Evolutionary conservation across 495 filamentous ascomycete genomes (phyloP), one percentile per base, ranked within the genome.

Genomic region (Amphirosellinia nigrospora): DNA sequence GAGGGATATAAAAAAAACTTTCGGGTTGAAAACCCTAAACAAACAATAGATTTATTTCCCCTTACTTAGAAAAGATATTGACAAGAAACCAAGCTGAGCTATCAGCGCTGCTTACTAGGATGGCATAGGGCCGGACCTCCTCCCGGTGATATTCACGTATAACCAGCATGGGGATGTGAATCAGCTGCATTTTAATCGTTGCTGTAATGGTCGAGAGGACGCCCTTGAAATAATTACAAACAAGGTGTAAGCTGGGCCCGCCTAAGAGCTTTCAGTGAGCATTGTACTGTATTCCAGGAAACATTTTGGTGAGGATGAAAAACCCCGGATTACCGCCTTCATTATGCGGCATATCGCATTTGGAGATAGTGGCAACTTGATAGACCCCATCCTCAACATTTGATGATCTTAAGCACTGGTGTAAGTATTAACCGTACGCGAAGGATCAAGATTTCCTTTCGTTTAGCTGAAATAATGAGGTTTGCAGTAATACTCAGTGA

Each of bases 81-180:
- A 58, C 4, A 3, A 59, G n/a, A 34, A 30, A 16, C 30, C 4
- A 19, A 46, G 19, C n/a, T 46, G 10, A 38, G 43, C 45, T 6
- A 19, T 43, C 30, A 36, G 34, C 34, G 26, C 2, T 7, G 50
- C 66, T 63, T 43, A 63, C 67, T 10, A 69, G 26, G 45, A 69
- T 69, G 13, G 67, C 67, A 26, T 69, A 69, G 11, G 46, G 59
- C 5, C 58, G 67, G 36, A 63, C 21, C 16, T 69, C 46, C 32
- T 55, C 58, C 26, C 58, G 58, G 1, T 69, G 67, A 16, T 69
- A 63, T 69, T 69, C 67, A 23, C 15, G 23, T 43, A 69, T 34
- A 41, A 45, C 15, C 58, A 69, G 63, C 7, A 46, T 32, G 16
- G 58, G 67, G 19, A 69, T 69, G n/a, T 60, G 23, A 23, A 69